Conservation (phyloP, 106 monocot genomes). For the Acorus gramineus region DNA sequence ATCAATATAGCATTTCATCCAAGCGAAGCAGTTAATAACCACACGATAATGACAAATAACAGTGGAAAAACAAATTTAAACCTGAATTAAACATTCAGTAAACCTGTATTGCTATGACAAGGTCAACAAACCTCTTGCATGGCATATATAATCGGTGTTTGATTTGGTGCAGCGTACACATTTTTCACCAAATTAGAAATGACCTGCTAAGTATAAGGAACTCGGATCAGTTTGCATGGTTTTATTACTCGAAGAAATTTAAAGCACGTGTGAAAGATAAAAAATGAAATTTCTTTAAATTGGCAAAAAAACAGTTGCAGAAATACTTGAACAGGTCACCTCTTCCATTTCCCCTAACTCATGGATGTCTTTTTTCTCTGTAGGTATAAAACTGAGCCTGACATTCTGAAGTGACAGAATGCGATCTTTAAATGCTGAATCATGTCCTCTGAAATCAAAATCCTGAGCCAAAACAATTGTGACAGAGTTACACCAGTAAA, state of each 20-base stretch:
- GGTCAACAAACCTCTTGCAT: conserved; percentile 55
- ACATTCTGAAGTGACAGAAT: conserved; percentile 72
- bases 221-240: not conserved
- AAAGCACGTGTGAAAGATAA: not conserved
- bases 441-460: conserved; percentile 74
- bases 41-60: no score
- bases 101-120: no score
- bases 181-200: conserved; percentile 70
- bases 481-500: no score
- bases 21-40: no score
- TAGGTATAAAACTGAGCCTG: conserved; percentile 76
- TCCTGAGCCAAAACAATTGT: conserved; percentile 30
- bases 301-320: not conserved
- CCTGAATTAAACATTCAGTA: no score
- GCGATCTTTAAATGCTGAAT: conserved; percentile 88
- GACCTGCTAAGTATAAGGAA: conserved; percentile 24
- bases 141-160: conserved; percentile 56
- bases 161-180: conserved; percentile 81
- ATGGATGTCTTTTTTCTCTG: conserved; percentile 57
- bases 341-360: conserved; percentile 89
- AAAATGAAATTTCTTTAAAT: not conserved
- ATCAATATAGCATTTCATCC: no score
- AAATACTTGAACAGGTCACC: conserved; percentile 20
- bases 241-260: no score
- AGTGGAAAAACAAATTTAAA: no score